Evolutionary conservation across 2,329 filamentous ascomycete genomes (phyloP).

Genomic region (Lecanoromycetidae sp.): DNA sequence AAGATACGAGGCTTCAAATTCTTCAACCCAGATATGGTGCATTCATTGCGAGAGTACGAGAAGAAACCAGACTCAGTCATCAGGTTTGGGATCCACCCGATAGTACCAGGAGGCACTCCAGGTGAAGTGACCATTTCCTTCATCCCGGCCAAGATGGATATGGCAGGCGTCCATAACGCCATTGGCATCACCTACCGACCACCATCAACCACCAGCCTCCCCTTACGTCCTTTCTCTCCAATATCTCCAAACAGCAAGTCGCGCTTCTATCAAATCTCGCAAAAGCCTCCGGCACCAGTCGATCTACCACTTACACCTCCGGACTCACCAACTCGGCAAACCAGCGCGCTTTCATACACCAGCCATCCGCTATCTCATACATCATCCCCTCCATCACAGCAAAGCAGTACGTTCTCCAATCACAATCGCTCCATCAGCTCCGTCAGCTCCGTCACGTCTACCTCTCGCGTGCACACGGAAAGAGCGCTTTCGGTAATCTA

Average conservation of each 20-base stretch:
- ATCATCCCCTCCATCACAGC: constrained; percentile 9
- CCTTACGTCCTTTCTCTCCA: constrained; percentile 4
- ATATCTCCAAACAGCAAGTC: constrained; percentile 1
- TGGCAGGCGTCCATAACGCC: constrained; percentile 51
- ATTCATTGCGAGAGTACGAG: constrained; percentile 33
- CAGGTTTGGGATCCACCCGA: constrained; percentile 43
- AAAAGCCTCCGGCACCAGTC: neutral
- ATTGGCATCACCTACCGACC: constrained; percentile 61
- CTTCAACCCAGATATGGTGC: constrained; percentile 43
- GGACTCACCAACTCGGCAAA: constrained; percentile 12
- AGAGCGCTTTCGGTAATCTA: constrained; percentile 39
- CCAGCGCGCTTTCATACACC: constrained; percentile 10
- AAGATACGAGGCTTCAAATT: constrained; percentile 56
- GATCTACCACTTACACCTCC: constrained; percentile 16
- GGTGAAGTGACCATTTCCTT: constrained; percentile 63
- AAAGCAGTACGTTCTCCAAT: constrained; percentile 15
- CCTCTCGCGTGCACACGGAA: constrained; percentile 5
- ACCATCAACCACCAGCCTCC: constrained; percentile 26
- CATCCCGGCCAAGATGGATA: constrained; percentile 48
- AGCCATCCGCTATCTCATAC: constrained; percentile 13
- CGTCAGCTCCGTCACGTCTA: constrained; percentile 15
- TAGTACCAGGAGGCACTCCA: constrained; percentile 39
- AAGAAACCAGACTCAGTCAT: constrained; percentile 31
- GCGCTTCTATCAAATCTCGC: constrained; percentile 1
- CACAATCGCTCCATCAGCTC: constrained; percentile 18